A percentile compares a stretch with the other conserved stretches of the same genome.
These are phyloP conservation scores for Auricularia sp. DNA, from an alignment of 768 basidiomycete genomes.

Conservation along the genomic window DNA sequence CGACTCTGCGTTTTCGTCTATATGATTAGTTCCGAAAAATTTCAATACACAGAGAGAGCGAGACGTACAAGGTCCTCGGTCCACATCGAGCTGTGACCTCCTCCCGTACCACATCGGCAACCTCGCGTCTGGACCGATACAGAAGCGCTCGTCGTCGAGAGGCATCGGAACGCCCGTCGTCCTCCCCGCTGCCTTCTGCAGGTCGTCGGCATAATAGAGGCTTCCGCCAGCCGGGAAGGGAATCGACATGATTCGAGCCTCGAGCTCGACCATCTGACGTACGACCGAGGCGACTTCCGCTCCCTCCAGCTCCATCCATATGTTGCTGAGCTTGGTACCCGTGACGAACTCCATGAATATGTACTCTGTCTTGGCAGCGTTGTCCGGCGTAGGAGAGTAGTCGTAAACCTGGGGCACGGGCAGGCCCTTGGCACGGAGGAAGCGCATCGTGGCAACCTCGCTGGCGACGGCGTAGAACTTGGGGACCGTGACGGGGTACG, in stretches of 20 bases:
- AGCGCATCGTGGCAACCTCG: slow-evolving; percentile 21
- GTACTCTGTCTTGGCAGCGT: slow-evolving; percentile 19
- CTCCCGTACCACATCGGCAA: slow-evolving; percentile 39
- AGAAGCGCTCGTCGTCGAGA: slow-evolving; percentile 25
- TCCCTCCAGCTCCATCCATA: slow-evolving; percentile 30
- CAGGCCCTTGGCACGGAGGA: slow-evolving; percentile 18
- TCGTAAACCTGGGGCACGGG: slow-evolving; percentile 22
- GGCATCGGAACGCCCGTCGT: slow-evolving; percentile 16
- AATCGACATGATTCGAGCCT: slow-evolving; percentile 37
- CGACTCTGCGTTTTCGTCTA: slow-evolving; percentile 35
- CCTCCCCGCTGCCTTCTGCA: slow-evolving; percentile 29
- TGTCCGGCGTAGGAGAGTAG: slow-evolving; percentile 19
- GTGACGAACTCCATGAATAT: slow-evolving; percentile 22
- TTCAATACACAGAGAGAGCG: slow-evolving; percentile 20
- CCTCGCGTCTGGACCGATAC: slow-evolving; percentile 27
- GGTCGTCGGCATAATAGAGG: slow-evolving; percentile 37
- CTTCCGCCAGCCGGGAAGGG: slow-evolving; percentile 42
- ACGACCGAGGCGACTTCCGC: slow-evolving; percentile 30
- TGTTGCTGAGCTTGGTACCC: slow-evolving; percentile 32
- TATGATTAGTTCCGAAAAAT: slow-evolving; percentile 22
- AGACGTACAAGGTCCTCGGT: slow-evolving; percentile 42
- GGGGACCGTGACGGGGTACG: slow-evolving; percentile 17
- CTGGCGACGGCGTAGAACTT: slow-evolving; percentile 21
- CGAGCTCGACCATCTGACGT: slow-evolving; percentile 37
- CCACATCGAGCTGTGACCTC: slow-evolving; percentile 37